Evolutionary conservation across 2,329 filamentous ascomycete genomes (phyloP), one percentile per base, ranked within the genome.

Genomic region (Aspergillus piperis): DNA sequence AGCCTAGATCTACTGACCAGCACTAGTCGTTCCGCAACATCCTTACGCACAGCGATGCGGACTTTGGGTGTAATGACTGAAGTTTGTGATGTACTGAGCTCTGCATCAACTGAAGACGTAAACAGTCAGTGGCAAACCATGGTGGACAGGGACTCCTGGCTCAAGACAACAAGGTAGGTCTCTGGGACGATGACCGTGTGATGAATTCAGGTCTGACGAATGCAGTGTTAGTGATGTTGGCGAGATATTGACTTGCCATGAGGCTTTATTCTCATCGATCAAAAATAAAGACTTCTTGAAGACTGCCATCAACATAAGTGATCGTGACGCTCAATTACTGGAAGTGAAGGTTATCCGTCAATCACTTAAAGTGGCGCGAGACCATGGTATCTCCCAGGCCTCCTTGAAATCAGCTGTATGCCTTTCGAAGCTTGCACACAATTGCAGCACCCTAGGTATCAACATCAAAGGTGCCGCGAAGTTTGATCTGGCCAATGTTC

Each of bases 331-430:
- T 15, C 87, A 88, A 39, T 80, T 90, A 5, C 82, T 91, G 49
- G 90, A 98, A 75, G 86, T 92, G 3, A 85, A 90, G 62, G 86
- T 88, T n/a, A 85, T 96, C 68, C 80, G 96, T 3, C 81, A 89
- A 48, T 89, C 91, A 6, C 90, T 94, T 0, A 81, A 83, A 5
- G 84, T 96, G 23, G 91, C 90, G 67, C 86, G 92, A 49, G 89
- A 88, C 64, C 93, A 97, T 68, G 88, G 89, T 62, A 89, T 90
- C 3, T 84, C 90, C 1, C 93, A 98, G 71, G 92, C 96, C 68
- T 94, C 92, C 0, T 78, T 99, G 25, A 93, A 92, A 64, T 86
- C 92, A 11, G 90, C 92, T 11, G 95, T 93, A 2, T 88, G 89
- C 25, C 82, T 99, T n/a, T 90, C 87, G 11, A 87, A 91, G 58